Evolutionary conservation across 2,329 filamentous ascomycete species (phyloP).

Genomic region (Knufia fluminis): DNA sequence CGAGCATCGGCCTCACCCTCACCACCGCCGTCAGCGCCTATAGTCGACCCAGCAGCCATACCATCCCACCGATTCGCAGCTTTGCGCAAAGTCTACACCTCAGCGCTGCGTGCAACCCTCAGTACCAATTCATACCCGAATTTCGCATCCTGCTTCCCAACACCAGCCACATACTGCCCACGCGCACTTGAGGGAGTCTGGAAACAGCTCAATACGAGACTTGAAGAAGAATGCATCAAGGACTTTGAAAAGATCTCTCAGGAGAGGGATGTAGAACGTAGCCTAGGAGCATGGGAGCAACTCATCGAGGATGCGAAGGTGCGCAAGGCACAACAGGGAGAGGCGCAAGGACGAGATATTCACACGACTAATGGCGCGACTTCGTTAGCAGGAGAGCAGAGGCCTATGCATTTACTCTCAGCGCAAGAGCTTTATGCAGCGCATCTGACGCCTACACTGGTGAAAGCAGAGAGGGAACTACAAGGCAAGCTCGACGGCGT

Average conservation of each 20-base stretch:
- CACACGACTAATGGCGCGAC: neutral
- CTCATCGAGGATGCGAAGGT: conserved; percentile 50
- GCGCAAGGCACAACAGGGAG: conserved; percentile 36
- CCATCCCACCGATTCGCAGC: conserved; percentile 45
- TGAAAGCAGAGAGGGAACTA: conserved; percentile 41
- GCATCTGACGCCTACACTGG: conserved; percentile 50
- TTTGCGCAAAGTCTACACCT: conserved; percentile 51
- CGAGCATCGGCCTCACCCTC: conserved; percentile 24
- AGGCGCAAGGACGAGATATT: conserved; percentile 7
- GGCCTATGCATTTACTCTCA: conserved; percentile 23
- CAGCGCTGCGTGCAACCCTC: conserved; percentile 51
- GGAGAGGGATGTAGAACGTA: conserved; percentile 47
- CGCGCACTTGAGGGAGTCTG: conserved; percentile 48
- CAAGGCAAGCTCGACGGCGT: conserved; percentile 41
- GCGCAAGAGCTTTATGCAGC: conserved; percentile 48
- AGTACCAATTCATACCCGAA: conserved; percentile 52
- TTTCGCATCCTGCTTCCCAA: conserved; percentile 56
- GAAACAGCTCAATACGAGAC: conserved; percentile 48
- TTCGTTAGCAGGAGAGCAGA: neutral
- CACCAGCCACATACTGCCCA: conserved; percentile 48
- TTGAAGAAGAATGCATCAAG: conserved; percentile 47
- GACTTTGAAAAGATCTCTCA: conserved; percentile 54
- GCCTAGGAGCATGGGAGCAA: conserved; percentile 52
- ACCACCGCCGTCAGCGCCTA: conserved; percentile 44
- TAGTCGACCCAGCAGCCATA: conserved; percentile 46